Evolutionary conservation across 805 yeast species (phyloP), one percentile per base, ranked within the genome.

Genomic region (Kodamaea jinghongensis): DNA sequence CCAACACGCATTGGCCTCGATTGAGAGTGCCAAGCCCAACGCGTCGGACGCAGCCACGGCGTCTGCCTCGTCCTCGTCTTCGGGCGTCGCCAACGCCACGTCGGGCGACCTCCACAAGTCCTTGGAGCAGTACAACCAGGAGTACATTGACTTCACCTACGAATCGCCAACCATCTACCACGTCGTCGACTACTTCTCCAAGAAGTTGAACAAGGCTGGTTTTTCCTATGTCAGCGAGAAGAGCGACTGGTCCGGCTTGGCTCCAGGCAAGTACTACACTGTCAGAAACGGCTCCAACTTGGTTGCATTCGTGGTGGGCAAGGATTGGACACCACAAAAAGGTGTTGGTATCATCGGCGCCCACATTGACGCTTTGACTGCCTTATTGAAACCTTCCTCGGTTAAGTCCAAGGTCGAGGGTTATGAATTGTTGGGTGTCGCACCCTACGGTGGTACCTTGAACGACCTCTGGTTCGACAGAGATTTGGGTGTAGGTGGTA

Each of bases 401-500:
- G 67, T 67, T 44, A 83, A 81, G 54, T 54, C 58, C 6, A 63
- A 71, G 7, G 77, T 81, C 11, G 89, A 84, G 42, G 95, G 95
- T 22, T 87, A 76, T 59, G 86, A 84, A 48, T 63, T 83, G 34
- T 66, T 87, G 22, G 96, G 95, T 4, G 87, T 85, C 28, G 91
- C 95, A 0, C 88, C 91, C 1, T 87, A 87, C 58, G 79, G 87
- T 14, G 93, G 93, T 25, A 81, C 86, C 2, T 60, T 83, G 48
- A 66, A 70, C 22, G 70, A 71, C 15, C 61, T 77, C 30, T 83
- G 95, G 89, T 79, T 86, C 73, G 96, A 87, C 60, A 76, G 96
- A 58, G 96, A 87, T 58, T 73, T 87, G 44, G 93, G 95, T 33
- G 60, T 87, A 45, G 95, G 89, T 36, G 96, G 96, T 33, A 71